These are phyloP conservation scores for Chrysanthemum makinoi DNA, from an alignment of 129 eudicot genomes.

Conservation along the genomic window DNA sequence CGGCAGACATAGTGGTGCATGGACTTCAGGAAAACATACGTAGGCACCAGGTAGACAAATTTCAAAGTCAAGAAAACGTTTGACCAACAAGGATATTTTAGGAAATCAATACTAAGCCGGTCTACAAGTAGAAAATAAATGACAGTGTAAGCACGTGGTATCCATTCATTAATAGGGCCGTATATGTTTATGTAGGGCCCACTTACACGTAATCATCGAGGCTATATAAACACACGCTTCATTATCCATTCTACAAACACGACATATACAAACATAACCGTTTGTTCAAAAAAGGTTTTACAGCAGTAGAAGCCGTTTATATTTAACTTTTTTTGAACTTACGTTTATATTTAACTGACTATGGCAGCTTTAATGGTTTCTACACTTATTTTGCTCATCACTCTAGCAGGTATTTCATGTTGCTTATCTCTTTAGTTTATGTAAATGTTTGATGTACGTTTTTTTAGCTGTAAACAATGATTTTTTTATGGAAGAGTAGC, in stretches of 20 bases:
- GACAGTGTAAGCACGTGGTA: slow-evolving; percentile 22
- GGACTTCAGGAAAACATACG: neutral
- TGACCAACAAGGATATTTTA: slow-evolving; percentile 6
- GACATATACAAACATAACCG: neutral
- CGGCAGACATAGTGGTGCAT: neutral
- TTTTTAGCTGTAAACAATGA: too few relatives aligned
- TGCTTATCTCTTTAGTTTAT: too few relatives aligned
- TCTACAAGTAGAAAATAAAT: neutral
- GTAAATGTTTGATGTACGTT: too few relatives aligned
- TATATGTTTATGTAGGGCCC: neutral
- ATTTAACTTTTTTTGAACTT: too few relatives aligned
- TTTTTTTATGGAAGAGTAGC: too few relatives aligned
- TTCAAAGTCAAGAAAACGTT: slow-evolving; percentile 17
- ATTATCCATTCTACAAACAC: slow-evolving; percentile 28
- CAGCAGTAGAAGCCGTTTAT: neutral
- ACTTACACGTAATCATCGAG: neutral
- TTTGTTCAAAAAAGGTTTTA: neutral
- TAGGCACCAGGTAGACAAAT: slow-evolving; percentile 3
- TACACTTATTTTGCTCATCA: slow-evolving; percentile 34
- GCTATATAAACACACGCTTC: slow-evolving; percentile 21
- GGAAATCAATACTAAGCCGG: slow-evolving; percentile 17
- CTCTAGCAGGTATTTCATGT: slow-evolving; percentile 28
- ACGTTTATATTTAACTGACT: neutral
- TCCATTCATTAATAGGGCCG: slow-evolving; percentile 29
- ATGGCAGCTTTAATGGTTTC: slow-evolving; percentile 33